Evolutionary conservation across 208 protist species (phyloP).

Genomic region (Balamuthia mandrillaris): DNA sequence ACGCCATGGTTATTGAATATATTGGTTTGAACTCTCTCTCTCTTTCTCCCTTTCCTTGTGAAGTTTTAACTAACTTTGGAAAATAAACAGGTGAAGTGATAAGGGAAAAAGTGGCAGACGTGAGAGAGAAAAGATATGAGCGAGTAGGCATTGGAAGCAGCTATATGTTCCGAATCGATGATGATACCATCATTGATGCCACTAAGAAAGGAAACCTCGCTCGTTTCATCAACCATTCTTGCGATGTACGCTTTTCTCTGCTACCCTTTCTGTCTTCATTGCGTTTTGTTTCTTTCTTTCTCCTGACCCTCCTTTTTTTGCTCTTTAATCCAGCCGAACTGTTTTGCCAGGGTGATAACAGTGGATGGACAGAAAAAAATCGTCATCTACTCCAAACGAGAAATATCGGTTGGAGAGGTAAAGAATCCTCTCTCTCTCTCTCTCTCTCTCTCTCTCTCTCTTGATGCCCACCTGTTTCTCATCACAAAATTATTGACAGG

Average conservation of each 20-base stretch:
- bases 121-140: conserved; percentile 67
- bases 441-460: not conserved
- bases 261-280: not conserved
- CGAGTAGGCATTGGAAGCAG: conserved; percentile 67
- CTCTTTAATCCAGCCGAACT: conserved; percentile 68
- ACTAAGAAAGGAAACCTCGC: conserved; percentile 76
- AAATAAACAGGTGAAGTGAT: conserved; percentile 55
- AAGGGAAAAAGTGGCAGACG: conserved; percentile 67
- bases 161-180: conserved; percentile 77
- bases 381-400: conserved; percentile 70
- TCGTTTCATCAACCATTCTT: conserved; percentile 85
- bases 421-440: conserved; percentile 30
- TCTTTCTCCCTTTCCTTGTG: not conserved
- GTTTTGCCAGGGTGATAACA: conserved; percentile 69
- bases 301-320: not conserved
- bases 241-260: conserved; percentile 54
- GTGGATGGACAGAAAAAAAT: conserved; percentile 69
- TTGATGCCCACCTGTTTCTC: not conserved
- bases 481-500: too few species aligned
- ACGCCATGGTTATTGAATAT: conserved; percentile 77
- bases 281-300: not conserved
- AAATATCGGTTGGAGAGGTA: conserved; percentile 69
- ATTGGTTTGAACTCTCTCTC: conserved; percentile 43
- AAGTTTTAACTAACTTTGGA: not conserved
- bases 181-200: conserved; percentile 77